Evolutionary conservation across 805 yeast species (phyloP).

Genomic region (Hanseniaspora singularis): DNA sequence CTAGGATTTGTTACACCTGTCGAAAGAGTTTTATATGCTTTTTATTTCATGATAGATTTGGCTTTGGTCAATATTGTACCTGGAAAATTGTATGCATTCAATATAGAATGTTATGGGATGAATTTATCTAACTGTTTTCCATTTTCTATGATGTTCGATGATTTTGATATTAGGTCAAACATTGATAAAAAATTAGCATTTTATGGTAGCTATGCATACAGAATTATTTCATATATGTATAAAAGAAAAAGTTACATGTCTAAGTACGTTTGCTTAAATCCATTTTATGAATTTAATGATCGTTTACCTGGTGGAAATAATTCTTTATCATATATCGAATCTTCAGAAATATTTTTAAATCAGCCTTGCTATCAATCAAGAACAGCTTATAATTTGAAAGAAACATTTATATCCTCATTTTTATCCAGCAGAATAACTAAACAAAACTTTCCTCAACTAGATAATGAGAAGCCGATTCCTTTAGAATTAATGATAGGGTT

Average conservation of each 20-base stretch:
- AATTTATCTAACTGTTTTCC: conserved; percentile 1
- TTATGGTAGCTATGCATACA: conserved; percentile 13
- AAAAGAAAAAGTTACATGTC: conserved; percentile 11
- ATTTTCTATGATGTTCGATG: conserved; percentile 4
- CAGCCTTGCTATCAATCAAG: conserved; percentile 13
- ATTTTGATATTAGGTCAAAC: not conserved
- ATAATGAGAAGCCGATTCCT: not conserved
- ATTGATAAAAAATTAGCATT: conserved; percentile 6
- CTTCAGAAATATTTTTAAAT: conserved; percentile 3
- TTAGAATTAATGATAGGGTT: conserved; percentile 7
- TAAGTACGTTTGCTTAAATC: conserved; percentile 5
- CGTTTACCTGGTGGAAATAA: not conserved
- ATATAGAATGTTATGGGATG: no score
- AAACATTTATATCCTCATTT: conserved; percentile 8
- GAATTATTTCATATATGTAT: conserved; percentile 14
- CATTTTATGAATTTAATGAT: not conserved
- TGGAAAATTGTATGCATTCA: conserved; percentile 7
- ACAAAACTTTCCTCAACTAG: conserved; percentile 12
- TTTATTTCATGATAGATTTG: conserved; percentile 14
- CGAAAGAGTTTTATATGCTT: conserved; percentile 15
- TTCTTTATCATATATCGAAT: not conserved
- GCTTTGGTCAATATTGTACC: conserved; percentile 15
- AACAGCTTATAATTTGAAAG: conserved; percentile 13
- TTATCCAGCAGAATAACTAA: conserved; percentile 10
- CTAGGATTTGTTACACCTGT: conserved; percentile 13